These are phyloP conservation scores for Dryas alaskensis DNA, from an alignment of 306 rosid genomes.

Conservation along the genomic window DNA sequence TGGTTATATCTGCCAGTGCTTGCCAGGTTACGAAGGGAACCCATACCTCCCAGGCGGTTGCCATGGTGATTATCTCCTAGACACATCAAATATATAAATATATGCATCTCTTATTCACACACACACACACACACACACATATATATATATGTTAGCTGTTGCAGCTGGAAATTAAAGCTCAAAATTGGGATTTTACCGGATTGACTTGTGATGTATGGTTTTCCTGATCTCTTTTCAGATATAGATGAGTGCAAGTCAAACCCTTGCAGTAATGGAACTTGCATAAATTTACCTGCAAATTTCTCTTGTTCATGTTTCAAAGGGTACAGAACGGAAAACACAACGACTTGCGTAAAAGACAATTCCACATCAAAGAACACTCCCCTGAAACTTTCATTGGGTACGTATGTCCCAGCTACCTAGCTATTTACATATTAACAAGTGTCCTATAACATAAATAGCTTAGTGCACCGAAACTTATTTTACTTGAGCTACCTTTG, in stretches of 20 bases:
- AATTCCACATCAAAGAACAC: background rate
- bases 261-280: background rate
- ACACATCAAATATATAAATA: too few species aligned
- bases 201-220: too few species aligned
- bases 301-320: background rate
- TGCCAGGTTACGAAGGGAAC: constrained; percentile 12
- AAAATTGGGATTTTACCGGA: too few species aligned
- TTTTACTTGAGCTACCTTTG: too few species aligned
- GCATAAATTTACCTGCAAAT: background rate
- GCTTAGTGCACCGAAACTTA: too few species aligned
- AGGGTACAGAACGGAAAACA: background rate
- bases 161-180: too few species aligned
- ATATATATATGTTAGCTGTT: too few species aligned
- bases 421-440: too few species aligned
- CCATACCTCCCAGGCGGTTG: constrained; percentile 24
- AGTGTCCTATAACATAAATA: too few species aligned
- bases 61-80: constrained; percentile 3
- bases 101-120: too few species aligned
- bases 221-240: constrained; percentile 20
- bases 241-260: constrained; percentile 32
- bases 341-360: background rate
- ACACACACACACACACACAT: too few species aligned
- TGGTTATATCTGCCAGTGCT: constrained; percentile 16
- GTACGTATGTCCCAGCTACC: background rate
- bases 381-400: background rate